phyloP scores from a whole-genome alignment of 768 basidiomycete genomes.

The Hypholoma sublateritium region DNA sequence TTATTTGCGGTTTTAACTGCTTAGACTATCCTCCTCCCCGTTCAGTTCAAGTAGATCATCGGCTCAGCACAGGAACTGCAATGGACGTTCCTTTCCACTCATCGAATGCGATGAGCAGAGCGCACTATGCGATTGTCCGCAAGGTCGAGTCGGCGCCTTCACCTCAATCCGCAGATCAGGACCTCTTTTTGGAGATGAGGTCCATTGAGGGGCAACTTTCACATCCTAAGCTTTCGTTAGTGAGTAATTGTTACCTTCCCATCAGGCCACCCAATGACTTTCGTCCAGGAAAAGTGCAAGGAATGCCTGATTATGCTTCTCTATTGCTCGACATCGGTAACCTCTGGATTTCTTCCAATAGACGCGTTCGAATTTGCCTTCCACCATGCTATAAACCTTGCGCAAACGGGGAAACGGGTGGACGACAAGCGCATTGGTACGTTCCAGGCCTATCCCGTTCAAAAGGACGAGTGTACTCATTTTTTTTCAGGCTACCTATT shows the following conservation, averaged over 20 bases:
- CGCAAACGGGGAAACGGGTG: slow-evolving; percentile 62
- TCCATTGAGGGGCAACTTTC: slow-evolving; percentile 52
- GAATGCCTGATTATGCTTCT: slow-evolving; percentile 69
- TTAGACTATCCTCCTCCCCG: not conserved
- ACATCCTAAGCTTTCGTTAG: slow-evolving; percentile 49
- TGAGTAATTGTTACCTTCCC: slow-evolving; percentile 35
- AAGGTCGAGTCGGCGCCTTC: slow-evolving; percentile 66
- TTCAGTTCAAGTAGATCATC: not conserved
- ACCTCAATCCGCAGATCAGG: slow-evolving; percentile 57
- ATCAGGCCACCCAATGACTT: slow-evolving; percentile 10
- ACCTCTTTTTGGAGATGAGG: slow-evolving; percentile 59
- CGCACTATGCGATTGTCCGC: slow-evolving; percentile 74
- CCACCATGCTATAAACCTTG: slow-evolving; percentile 73
- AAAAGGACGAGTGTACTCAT: too few species aligned
- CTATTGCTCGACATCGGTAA: slow-evolving; percentile 60
- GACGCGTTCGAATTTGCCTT: slow-evolving; percentile 70
- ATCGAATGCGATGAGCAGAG: slow-evolving; percentile 75
- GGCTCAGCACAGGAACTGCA: not conserved
- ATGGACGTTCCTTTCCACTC: slow-evolving; percentile 80
- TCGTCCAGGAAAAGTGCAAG: slow-evolving; percentile 56
- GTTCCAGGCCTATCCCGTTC: slow-evolving; percentile 9
- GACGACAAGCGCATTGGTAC: slow-evolving; percentile 70
- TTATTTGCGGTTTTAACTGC: not conserved
- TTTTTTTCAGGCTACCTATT: slow-evolving; percentile 69
- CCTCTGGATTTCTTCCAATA: slow-evolving; percentile 38